A percentile compares a stretch with the other conserved stretches of the same genome.
Evolutionary conservation across 2,329 filamentous ascomycete species (phyloP).

Genomic region (Fusarium tuaranense): DNA sequence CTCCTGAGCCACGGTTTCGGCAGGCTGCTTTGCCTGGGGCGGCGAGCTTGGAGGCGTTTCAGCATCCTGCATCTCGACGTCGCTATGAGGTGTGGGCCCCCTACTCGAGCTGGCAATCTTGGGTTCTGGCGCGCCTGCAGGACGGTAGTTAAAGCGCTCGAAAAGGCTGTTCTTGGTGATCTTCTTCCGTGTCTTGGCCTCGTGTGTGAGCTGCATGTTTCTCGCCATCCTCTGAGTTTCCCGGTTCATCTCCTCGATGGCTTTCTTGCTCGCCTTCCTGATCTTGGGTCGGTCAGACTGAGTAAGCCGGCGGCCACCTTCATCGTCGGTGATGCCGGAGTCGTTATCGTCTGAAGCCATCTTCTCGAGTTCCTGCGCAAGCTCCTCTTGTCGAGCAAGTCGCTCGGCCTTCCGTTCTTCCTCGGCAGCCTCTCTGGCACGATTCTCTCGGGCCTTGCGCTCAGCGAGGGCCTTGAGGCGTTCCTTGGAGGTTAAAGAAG

Average conservation of each 20-base stretch:
- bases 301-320: constrained; percentile 73
- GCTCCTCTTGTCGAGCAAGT: constrained; percentile 50
- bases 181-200: constrained; percentile 92
- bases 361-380: constrained; percentile 52
- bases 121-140: constrained; percentile 49
- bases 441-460: constrained; percentile 77
- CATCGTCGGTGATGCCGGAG: constrained; percentile 71
- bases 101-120: constrained; percentile 68
- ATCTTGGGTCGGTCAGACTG: constrained; percentile 73
- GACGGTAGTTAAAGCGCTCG: constrained; percentile 82
- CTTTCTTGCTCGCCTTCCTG: constrained; percentile 93
- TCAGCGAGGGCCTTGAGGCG: constrained; percentile 79
- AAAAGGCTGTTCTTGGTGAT: constrained; percentile 87
- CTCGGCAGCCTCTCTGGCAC: constrained; percentile 73
- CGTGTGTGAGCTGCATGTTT: constrained; percentile 90
- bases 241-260: constrained; percentile 91
- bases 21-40: constrained; percentile 52
- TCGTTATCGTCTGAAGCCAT: constrained; percentile 51
- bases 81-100: constrained; percentile 63
- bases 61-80: constrained; percentile 62
- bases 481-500: constrained; percentile 64
- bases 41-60: constrained; percentile 82
- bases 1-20: constrained; percentile 12
- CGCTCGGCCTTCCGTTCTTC: constrained; percentile 61
- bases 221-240: constrained; percentile 93